Conservation (phyloP, 495 filamentous ascomycete genomes). For the Penicillium canescens region DNA sequence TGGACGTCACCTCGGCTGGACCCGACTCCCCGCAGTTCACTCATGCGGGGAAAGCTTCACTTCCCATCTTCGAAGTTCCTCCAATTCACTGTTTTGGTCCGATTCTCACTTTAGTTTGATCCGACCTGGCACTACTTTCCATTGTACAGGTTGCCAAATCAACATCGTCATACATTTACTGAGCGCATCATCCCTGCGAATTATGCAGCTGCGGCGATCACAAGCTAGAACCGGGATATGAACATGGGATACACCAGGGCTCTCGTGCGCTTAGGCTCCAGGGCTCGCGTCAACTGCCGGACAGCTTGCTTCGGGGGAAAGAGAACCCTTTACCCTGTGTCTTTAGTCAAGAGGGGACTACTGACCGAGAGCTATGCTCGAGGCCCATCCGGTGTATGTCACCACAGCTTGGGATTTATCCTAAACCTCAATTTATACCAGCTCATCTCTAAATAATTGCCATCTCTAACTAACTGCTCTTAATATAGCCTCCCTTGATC, state of each 20-base stretch:
- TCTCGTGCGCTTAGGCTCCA: slow-evolving; percentile 5
- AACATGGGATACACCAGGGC: slow-evolving; percentile 19
- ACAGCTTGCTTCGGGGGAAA: background rate
- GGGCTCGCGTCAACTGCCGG: background rate
- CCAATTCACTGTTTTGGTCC: background rate
- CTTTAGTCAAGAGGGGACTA: slow-evolving; percentile 25
- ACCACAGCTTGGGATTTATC: background rate
- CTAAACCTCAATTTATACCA: background rate
- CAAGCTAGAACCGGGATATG: background rate
- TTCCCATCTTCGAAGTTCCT: background rate
- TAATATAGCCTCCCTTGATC: slow-evolving; percentile 66
- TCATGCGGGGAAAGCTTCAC: slow-evolving; percentile 16
- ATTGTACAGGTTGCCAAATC: too few species aligned
- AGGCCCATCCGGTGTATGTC: slow-evolving; percentile 44
- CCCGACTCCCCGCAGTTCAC: slow-evolving; percentile 1
- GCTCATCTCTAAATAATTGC: background rate
- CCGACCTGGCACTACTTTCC: too few species aligned
- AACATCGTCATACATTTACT: background rate
- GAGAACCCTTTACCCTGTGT: background rate
- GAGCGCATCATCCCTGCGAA: background rate
- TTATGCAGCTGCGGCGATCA: slow-evolving; percentile 11
- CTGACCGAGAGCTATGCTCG: slow-evolving; percentile 49
- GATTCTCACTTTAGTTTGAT: too few species aligned
- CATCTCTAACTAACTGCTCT: background rate
- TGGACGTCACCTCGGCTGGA: slow-evolving; percentile 2